A percentile compares a stretch with the other conserved stretches of the same genome.
Conservation (phyloP, 495 filamentous ascomycete genomes). For the Neurospora terricola region DNA sequence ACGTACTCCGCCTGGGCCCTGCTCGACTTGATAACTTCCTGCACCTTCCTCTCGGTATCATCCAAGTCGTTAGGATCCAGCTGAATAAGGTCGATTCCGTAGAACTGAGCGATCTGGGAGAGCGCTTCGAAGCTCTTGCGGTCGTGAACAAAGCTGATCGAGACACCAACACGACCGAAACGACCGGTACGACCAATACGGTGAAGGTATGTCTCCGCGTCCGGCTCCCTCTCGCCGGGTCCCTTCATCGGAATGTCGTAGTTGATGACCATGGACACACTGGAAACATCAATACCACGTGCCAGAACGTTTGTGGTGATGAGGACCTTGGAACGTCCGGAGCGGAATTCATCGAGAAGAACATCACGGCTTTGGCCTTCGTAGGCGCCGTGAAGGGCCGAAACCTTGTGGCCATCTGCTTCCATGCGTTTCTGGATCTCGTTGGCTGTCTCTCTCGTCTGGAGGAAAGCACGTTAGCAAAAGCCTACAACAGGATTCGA, state of each 20-base stretch:
- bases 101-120: conserved; percentile 64
- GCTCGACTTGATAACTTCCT: conserved; percentile 72
- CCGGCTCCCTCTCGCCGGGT: conserved; percentile 42
- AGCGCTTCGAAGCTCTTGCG: conserved; percentile 65
- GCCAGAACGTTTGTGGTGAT: conserved; percentile 97
- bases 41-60: conserved; percentile 66
- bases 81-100: conserved; percentile 41
- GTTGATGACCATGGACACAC: conserved; percentile 96
- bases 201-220: conserved; percentile 93
- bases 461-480: conserved; percentile 15
- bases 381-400: conserved; percentile 74
- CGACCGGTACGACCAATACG: conserved; percentile 95
- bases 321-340: conserved; percentile 83
- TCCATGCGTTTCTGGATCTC: conserved; percentile 80
- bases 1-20: conserved; percentile 54
- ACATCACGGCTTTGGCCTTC: conserved; percentile 74
- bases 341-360: conserved; percentile 81
- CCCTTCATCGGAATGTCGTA: conserved; percentile 67
- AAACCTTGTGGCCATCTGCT: conserved; percentile 81
- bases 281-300: conserved; percentile 93
- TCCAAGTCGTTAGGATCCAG: conserved; percentile 68
- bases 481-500: neutral
- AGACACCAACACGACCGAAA: conserved; percentile 94
- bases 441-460: conserved; percentile 71
- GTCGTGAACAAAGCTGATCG: conserved; percentile 83